A percentile compares a stretch with the other conserved stretches of the same genome.
phyloP scores from a whole-genome alignment of 2,329 filamentous ascomycete species.

The Diplocarpon rosae region DNA sequence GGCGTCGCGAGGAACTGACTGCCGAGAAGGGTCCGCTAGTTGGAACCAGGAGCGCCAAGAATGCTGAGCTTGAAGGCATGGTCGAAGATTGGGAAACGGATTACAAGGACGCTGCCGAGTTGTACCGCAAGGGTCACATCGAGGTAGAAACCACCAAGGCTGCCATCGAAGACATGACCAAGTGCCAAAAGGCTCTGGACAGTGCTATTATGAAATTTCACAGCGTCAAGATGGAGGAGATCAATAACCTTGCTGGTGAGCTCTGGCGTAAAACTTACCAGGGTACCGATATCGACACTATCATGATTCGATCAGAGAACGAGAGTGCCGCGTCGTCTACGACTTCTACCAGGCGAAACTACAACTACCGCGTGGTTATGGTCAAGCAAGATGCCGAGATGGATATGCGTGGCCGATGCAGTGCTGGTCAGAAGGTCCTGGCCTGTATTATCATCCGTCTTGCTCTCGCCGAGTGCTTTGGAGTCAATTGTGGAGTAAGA shows the following conservation, averaged over 20 bases:
- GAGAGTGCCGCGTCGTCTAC: conserved; percentile 43
- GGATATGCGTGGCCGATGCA: conserved; percentile 98
- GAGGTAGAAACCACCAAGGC: conserved; percentile 86
- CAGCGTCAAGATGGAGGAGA: conserved; percentile 93
- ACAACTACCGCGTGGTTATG: conserved; percentile 98
- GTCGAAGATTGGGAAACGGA: conserved; percentile 72
- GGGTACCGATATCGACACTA: conserved; percentile 93
- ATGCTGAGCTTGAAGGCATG: conserved; percentile 65
- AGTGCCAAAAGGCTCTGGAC: conserved; percentile 76
- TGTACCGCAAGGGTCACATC: conserved; percentile 82
- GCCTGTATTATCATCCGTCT: conserved; percentile 96
- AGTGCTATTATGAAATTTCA: conserved; percentile 98
- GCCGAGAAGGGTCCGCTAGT: conserved; percentile 65
- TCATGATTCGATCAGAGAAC: conserved; percentile 85
- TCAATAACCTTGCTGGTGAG: conserved; percentile 88
- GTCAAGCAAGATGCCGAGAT: conserved; percentile 94
- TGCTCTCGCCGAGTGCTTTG: conserved; percentile 91
- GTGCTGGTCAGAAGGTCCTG: conserved; percentile 90
- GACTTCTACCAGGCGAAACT: conserved; percentile 55
- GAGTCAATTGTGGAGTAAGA: conserved; percentile 70
- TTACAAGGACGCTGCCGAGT: conserved; percentile 69
- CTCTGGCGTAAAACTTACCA: conserved; percentile 97
- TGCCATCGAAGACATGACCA: conserved; percentile 78
- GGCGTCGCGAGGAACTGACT: conserved; percentile 54
- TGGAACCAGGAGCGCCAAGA: conserved; percentile 73